Evolutionary conservation across 805 yeast genomes (phyloP).

Genomic region (Hanseniaspora lindneri): DNA sequence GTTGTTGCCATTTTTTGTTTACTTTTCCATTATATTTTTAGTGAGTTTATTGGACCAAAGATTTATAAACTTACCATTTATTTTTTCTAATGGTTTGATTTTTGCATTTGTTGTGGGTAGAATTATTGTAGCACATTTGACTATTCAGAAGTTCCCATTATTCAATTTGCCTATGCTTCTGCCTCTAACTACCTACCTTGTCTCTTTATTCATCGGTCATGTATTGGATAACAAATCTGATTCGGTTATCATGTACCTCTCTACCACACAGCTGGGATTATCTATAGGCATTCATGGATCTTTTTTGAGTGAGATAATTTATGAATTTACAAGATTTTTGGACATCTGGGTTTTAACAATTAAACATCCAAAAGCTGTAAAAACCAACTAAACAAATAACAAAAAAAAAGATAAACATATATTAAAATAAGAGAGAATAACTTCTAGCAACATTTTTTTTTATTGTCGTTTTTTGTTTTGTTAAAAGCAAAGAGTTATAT

Average conservation of each 20-base stretch:
- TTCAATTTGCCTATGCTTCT: constrained; percentile 58
- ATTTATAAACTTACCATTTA: constrained; percentile 42
- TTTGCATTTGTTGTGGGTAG: constrained; percentile 84
- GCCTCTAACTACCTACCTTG: constrained; percentile 40
- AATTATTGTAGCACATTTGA: constrained; percentile 76
- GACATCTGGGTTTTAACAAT: constrained; percentile 79
- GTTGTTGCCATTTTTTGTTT: constrained; percentile 54
- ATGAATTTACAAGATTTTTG: constrained; percentile 64
- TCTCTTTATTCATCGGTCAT: constrained; percentile 23
- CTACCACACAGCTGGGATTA: constrained; percentile 57
- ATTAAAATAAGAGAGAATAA: no score
- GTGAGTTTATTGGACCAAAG: constrained; percentile 42
- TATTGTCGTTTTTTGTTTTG: constrained; percentile 1
- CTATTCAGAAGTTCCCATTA: constrained; percentile 65
- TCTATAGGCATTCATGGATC: constrained; percentile 56
- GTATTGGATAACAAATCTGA: constrained; percentile 29
- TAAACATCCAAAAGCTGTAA: constrained; percentile 54
- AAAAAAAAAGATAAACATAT: no score
- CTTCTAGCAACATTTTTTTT: no score
- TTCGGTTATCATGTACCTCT: constrained; percentile 38
- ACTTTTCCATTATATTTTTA: constrained; percentile 38
- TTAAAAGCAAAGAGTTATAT: neutral
- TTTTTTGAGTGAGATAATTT: constrained; percentile 66
- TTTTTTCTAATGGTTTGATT: constrained; percentile 59
- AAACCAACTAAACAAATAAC: neutral